Conservation (phyloP, 2,329 filamentous ascomycete genomes). For the Rhinocladiella similis region DNA sequence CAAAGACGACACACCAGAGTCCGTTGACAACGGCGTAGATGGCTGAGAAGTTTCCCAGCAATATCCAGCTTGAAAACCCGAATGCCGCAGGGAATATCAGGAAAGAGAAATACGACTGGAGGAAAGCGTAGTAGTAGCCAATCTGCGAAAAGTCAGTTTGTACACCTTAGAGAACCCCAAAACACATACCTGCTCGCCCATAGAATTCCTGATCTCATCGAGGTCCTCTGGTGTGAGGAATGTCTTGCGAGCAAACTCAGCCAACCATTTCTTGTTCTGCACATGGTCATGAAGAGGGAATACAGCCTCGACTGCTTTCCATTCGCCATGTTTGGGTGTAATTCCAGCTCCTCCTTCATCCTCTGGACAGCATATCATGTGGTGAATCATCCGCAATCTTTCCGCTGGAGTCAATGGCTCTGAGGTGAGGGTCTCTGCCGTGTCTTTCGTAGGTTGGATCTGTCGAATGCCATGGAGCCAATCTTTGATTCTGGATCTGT, state of each 20-base stretch:
- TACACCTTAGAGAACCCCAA: neutral
- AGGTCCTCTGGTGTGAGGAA: constrained; percentile 66
- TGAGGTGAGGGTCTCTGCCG: constrained; percentile 64
- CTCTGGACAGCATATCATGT: constrained; percentile 73
- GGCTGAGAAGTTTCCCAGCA: constrained; percentile 82
- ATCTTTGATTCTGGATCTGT: constrained; percentile 85
- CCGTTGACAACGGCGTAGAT: constrained; percentile 76
- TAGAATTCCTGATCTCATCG: constrained; percentile 72
- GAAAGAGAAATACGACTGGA: constrained; percentile 86
- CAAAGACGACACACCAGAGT: constrained; percentile 85
- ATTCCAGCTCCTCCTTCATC: constrained; percentile 79
- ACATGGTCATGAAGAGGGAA: constrained; percentile 77
- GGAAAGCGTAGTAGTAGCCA: constrained; percentile 93
- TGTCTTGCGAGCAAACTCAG: constrained; percentile 71
- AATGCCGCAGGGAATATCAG: constrained; percentile 78
- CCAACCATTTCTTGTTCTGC: constrained; percentile 75
- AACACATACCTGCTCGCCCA: constrained; percentile 64
- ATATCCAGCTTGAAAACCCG: constrained; percentile 73
- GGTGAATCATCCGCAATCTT: constrained; percentile 80
- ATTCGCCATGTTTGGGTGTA: constrained; percentile 66
- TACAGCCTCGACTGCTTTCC: constrained; percentile 70
- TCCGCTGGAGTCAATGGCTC: constrained; percentile 87
- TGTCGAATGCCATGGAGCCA: constrained; percentile 89
- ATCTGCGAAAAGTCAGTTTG: constrained; percentile 50
- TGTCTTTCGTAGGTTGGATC: constrained; percentile 72